A percentile compares a stretch with the other conserved stretches of the same genome.
Evolutionary conservation across 305 asterid genomes (phyloP).

Genomic region (Ilex paraguariensis): DNA sequence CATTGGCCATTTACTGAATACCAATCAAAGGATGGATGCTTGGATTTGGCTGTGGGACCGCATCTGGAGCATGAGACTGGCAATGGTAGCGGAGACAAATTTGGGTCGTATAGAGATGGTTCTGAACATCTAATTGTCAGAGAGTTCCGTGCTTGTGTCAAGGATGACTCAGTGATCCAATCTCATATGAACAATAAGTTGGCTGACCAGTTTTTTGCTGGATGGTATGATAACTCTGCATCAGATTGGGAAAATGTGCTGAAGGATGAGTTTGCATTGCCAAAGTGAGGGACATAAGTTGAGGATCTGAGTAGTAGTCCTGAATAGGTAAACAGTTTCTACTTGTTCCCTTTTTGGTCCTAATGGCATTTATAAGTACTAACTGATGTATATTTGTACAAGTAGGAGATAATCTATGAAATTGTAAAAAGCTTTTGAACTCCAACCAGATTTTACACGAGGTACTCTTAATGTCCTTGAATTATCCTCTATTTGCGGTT

Average conservation of each 20-base stretch:
- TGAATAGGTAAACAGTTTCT: too few species aligned
- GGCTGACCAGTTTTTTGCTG: constrained; percentile 22
- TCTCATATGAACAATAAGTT: constrained; percentile 20
- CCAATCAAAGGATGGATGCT: constrained; percentile 20
- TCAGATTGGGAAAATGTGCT: constrained; percentile 92
- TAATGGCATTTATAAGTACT: too few species aligned
- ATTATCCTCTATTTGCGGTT: too few species aligned
- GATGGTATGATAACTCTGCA: constrained; percentile 46
- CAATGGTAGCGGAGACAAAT: constrained; percentile 10
- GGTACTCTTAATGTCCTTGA: too few species aligned
- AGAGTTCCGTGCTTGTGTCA: constrained; percentile 30
- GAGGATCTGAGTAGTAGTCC: too few species aligned
- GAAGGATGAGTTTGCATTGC: constrained; percentile 65
- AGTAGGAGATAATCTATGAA: too few species aligned
- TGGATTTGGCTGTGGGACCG: constrained; percentile 21
- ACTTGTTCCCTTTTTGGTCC: too few species aligned
- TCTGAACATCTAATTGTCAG: constrained; percentile 31
- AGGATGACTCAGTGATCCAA: constrained; percentile 27
- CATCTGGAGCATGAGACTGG: constrained; percentile 21
- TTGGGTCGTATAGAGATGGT: constrained; percentile 16
- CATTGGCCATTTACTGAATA: constrained; percentile 10
- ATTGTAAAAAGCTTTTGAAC: too few species aligned
- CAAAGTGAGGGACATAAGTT: constrained; percentile 9
- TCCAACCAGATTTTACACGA: too few species aligned
- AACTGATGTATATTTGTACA: too few species aligned